A percentile compares a stretch with the other conserved stretches of the same genome.
Conservation (phyloP, 2,329 filamentous ascomycete species). For the Fusarium metavorans region DNA sequence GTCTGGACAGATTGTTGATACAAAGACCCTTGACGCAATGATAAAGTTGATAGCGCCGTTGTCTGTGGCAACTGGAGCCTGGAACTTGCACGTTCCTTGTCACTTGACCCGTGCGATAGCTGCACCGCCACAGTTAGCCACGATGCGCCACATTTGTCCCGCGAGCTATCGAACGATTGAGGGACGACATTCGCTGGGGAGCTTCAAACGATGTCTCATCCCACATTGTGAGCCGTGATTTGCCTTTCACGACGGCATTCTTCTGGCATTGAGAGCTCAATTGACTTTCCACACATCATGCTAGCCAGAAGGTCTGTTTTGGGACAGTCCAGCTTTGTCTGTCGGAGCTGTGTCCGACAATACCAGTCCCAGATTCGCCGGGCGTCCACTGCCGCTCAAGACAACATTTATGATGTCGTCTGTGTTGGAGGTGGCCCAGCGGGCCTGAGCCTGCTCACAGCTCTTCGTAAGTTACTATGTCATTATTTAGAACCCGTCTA, state of each 20-base stretch:
- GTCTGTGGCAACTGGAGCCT: conserved; percentile 55
- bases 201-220: conserved; percentile 24
- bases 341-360: conserved; percentile 59
- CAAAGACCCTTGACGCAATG: conserved; percentile 50
- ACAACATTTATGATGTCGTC: conserved; percentile 92
- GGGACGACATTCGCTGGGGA: conserved; percentile 24
- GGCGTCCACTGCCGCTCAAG: conserved; percentile 58
- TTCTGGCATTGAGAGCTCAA: conserved; percentile 1
- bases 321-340: conserved; percentile 54
- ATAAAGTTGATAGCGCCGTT: conserved; percentile 46
- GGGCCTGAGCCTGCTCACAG: conserved; percentile 83
- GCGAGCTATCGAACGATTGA: conserved; percentile 41
- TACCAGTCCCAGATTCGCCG: conserved; percentile 52
- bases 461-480: conserved; percentile 68
- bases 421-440: conserved; percentile 92
- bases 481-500: background rate
- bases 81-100: conserved; percentile 28
- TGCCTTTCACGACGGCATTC: conserved; percentile 14
- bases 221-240: conserved; percentile 16
- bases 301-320: conserved; percentile 43
- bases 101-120: conserved; percentile 33
- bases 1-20: conserved; percentile 42
- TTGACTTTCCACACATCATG: conserved; percentile 37
- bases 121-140: conserved; percentile 32
- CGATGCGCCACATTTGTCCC: conserved; percentile 22